Percentiles rank a stretch among this genome's conserved stretches.
These are phyloP conservation scores for Trypethelium eluteriae DNA, from an alignment of 495 filamentous ascomycete genomes.

Conservation along the genomic window DNA sequence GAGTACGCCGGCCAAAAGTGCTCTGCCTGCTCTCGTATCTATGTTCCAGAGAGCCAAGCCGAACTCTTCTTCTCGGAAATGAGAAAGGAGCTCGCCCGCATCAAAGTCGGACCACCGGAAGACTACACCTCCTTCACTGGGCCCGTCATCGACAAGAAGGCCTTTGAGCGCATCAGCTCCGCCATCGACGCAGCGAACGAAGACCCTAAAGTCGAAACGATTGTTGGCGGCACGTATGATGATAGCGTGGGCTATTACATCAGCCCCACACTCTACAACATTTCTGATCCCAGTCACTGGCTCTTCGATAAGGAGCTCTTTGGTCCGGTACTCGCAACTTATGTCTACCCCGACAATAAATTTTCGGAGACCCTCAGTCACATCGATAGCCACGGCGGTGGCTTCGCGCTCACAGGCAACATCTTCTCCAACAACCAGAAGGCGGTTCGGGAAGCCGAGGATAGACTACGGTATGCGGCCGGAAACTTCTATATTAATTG, in stretches of 20 bases:
- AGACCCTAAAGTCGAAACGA: conserved; percentile 54
- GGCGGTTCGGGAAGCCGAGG: conserved; percentile 59
- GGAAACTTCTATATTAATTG: conserved; percentile 93
- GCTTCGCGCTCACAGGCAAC: conserved; percentile 73
- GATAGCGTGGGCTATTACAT: conserved; percentile 62
- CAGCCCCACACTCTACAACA: conserved; percentile 62
- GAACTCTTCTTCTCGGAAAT: conserved; percentile 44
- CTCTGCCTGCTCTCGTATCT: conserved; percentile 69
- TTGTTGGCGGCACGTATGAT: conserved; percentile 65
- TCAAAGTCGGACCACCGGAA: conserved; percentile 61
- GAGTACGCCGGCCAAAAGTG: conserved; percentile 91
- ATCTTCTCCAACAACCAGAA: conserved; percentile 68
- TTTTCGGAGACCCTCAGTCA: conserved; percentile 48
- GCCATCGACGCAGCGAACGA: conserved; percentile 61
- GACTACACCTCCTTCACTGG: conserved; percentile 66
- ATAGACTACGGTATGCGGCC: conserved; percentile 65
- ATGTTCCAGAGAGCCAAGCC: conserved; percentile 55
- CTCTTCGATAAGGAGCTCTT: conserved; percentile 70
- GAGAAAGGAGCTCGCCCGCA: conserved; percentile 19
- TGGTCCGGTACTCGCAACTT: conserved; percentile 60
- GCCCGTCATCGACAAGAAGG: conserved; percentile 65
- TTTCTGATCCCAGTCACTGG: conserved; percentile 52
- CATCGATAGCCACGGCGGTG: conserved; percentile 56
- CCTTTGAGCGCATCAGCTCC: conserved; percentile 61
- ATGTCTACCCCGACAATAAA: conserved; percentile 64